Evolutionary conservation across 2,329 filamentous ascomycete species (phyloP).

Genomic region (Sarocladium kiliense): DNA sequence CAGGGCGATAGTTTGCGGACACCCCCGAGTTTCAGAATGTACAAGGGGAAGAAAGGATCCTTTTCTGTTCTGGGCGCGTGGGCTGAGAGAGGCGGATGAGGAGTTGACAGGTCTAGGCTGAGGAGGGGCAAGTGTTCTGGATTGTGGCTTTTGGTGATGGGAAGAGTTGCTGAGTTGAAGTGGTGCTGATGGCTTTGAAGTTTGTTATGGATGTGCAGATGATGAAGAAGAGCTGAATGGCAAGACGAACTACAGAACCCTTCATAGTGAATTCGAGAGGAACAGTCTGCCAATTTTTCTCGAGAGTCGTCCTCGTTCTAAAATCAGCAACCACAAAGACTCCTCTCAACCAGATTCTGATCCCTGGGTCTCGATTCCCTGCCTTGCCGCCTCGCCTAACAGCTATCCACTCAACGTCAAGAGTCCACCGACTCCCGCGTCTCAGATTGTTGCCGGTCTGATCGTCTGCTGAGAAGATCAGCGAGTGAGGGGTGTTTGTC

Average conservation of each 20-base stretch:
- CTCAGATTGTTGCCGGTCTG: constrained; percentile 7
- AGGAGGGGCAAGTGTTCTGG: not conserved
- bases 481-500: not conserved
- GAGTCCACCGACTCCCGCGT: not conserved
- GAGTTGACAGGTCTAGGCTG: not conserved
- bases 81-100: not conserved
- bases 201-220: too few relatives aligned
- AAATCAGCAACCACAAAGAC: too few relatives aligned
- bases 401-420: not conserved
- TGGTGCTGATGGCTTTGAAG: too few relatives aligned
- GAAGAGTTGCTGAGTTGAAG: too few relatives aligned
- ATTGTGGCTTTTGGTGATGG: not conserved
- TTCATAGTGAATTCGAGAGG: too few relatives aligned
- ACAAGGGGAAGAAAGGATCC: not conserved
- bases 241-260: too few relatives aligned
- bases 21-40: constrained; percentile 1
- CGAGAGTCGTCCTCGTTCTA: too few relatives aligned
- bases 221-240: too few relatives aligned
- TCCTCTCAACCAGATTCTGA: too few relatives aligned
- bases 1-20: not conserved
- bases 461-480: constrained; percentile 3
- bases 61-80: not conserved
- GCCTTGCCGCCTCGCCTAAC: not conserved
- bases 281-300: too few relatives aligned
- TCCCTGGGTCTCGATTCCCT: not conserved